Conservation (phyloP, 2,329 filamentous ascomycete species). For the Monosporascus ibericus region DNA sequence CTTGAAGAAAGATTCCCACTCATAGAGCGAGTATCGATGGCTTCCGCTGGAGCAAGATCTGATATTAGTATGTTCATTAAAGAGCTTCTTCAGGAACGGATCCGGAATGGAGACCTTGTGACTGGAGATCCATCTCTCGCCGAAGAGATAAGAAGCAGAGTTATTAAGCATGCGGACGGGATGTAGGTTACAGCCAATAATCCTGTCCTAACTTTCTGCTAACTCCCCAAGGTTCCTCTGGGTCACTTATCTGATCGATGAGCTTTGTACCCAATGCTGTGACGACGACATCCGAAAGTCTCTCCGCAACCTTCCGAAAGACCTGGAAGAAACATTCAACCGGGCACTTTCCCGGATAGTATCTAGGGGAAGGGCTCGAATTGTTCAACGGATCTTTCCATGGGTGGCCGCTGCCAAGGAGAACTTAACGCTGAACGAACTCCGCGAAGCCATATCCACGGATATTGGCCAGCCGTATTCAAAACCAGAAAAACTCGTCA, state of each 20-base stretch:
- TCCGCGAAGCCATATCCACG: conserved; percentile 31
- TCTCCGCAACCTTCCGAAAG: conserved; percentile 23
- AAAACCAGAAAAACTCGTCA: conserved; percentile 17
- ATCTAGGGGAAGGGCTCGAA: conserved; percentile 7
- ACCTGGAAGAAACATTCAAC: conserved; percentile 23
- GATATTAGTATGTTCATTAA: conserved; percentile 18
- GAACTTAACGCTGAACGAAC: conserved; percentile 27
- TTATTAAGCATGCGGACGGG: conserved; percentile 23
- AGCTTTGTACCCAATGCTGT: conserved; percentile 9
- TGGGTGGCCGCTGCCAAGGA: conserved; percentile 28
- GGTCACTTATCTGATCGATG: conserved; percentile 11
- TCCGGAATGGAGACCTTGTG: conserved; percentile 5
- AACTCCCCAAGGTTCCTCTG: conserved; percentile 12
- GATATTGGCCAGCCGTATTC: conserved; percentile 23
- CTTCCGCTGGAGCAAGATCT: neutral
- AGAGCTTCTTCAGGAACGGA: conserved; percentile 8
- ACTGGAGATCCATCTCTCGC: conserved; percentile 8
- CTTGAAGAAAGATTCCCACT: conserved; percentile 2
- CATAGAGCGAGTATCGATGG: conserved; percentile 9
- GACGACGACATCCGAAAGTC: conserved; percentile 19
- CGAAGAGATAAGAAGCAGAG: conserved; percentile 17
- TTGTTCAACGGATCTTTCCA: conserved; percentile 20
- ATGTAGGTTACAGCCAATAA: conserved; percentile 22
- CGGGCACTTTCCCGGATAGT: too few relatives aligned
- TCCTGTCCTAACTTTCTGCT: neutral